These are phyloP conservation scores for Daldinia loculata DNA, from an alignment of 495 filamentous ascomycete species.

Conservation along the genomic window DNA sequence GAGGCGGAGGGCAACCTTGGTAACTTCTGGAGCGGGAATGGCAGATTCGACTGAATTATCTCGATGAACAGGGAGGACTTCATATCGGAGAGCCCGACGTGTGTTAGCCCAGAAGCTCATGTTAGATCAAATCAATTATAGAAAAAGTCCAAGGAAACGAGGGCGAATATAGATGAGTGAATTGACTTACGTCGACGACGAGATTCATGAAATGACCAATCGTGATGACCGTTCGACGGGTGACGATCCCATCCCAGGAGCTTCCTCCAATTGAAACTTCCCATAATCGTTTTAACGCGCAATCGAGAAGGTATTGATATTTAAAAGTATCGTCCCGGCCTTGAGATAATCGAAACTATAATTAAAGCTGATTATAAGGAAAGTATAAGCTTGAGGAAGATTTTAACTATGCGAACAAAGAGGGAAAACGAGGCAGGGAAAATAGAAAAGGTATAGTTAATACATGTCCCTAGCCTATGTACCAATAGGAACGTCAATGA, in stretches of 20 bases:
- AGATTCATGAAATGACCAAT: slow-evolving; percentile 51
- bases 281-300: slow-evolving; percentile 24
- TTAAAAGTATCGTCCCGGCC: background rate
- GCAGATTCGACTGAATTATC: slow-evolving; percentile 64
- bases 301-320: background rate
- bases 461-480: background rate
- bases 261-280: slow-evolving; percentile 48
- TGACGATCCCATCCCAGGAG: slow-evolving; percentile 57
- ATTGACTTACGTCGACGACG: slow-evolving; percentile 51
- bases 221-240: slow-evolving; percentile 44
- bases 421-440: background rate
- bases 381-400: background rate
- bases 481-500: background rate
- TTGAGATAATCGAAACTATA: background rate
- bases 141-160: background rate
- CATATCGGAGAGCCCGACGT: slow-evolving; percentile 22
- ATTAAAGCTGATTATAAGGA: background rate
- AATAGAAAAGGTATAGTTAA: background rate
- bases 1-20: slow-evolving; percentile 84
- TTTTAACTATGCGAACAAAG: background rate
- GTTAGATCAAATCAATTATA: slow-evolving; percentile 13
- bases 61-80: slow-evolving; percentile 70
- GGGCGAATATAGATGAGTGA: background rate
- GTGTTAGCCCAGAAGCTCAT: slow-evolving; percentile 33
- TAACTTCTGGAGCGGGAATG: slow-evolving; percentile 75